Evolutionary conservation across 176 grass and related monocot genomes (phyloP).

Genomic region (Juncus inflexus): DNA sequence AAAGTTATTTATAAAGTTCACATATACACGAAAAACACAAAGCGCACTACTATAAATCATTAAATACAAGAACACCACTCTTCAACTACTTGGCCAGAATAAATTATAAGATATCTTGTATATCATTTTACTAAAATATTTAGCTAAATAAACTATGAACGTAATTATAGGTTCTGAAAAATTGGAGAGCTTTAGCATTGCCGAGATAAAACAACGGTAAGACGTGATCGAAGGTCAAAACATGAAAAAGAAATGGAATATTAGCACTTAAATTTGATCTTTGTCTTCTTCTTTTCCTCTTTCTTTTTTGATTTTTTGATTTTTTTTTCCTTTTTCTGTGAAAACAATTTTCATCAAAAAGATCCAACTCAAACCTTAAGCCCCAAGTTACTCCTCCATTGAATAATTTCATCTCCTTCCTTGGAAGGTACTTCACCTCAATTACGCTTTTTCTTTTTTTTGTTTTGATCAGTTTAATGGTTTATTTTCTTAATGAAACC

Average conservation of each 20-base stretch:
- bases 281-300: conserved; percentile 2
- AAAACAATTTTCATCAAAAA: neutral
- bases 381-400: conserved; percentile 3
- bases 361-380: conserved; percentile 7
- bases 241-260: conserved; percentile 10
- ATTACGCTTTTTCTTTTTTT: conserved; percentile 10
- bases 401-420: conserved; percentile 16
- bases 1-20: no score
- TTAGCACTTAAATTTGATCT: conserved; percentile 4
- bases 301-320: neutral
- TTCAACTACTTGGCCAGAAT: no score
- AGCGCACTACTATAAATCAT: no score
- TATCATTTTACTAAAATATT: no score
- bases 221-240: conserved; percentile 29
- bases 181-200: conserved; percentile 12
- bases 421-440: conserved; percentile 19
- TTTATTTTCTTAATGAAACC: neutral
- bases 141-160: no score
- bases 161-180: no score
- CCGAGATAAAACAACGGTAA: neutral
- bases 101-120: no score
- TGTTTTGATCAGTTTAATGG: neutral
- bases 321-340: conserved; percentile 11
- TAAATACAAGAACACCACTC: no score
- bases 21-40: no score